Evolutionary conservation across 208 protist genomes (phyloP).

Genomic region (Acanthamoeba lenticulata): DNA sequence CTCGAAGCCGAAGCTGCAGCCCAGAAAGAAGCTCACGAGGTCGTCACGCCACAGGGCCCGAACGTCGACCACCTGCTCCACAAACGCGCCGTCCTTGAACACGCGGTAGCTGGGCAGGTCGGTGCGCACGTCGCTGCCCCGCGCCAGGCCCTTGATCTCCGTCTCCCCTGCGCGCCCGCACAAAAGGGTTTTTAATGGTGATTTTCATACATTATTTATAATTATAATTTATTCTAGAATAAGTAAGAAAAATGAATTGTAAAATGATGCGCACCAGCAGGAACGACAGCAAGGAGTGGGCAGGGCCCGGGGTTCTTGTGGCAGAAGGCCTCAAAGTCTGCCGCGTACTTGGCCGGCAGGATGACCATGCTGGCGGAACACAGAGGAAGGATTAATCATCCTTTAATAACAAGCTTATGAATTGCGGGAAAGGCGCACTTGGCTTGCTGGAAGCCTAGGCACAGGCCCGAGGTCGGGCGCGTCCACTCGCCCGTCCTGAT

Average conservation of each 20-base stretch:
- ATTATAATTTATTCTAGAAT: not conserved
- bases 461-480: slow-evolving; percentile 33
- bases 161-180: not conserved
- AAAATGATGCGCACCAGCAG: not conserved
- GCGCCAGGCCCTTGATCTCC: slow-evolving; percentile 8
- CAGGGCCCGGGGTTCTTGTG: slow-evolving; percentile 38
- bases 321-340: slow-evolving; percentile 69
- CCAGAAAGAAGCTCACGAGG: slow-evolving; percentile 71
- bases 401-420: no score
- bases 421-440: not conserved
- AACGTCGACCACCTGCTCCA: slow-evolving; percentile 44
- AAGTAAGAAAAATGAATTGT: not conserved
- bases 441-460: slow-evolving; percentile 57
- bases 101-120: slow-evolving; percentile 69
- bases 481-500: slow-evolving; percentile 57
- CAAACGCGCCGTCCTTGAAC: slow-evolving; percentile 58
- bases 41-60: slow-evolving; percentile 60
- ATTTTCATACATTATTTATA: no score
- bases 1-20: slow-evolving; percentile 74
- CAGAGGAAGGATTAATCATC: no score
- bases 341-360: slow-evolving; percentile 33
- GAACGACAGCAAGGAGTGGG: slow-evolving; percentile 55
- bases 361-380: slow-evolving; percentile 64
- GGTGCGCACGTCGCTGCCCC: slow-evolving; percentile 64
- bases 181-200: not conserved